A percentile compares a stretch with the other conserved stretches of the same genome.
Evolutionary conservation across 179 eudicot genomes (phyloP).

Genomic region (Heliamphora pulchella): DNA sequence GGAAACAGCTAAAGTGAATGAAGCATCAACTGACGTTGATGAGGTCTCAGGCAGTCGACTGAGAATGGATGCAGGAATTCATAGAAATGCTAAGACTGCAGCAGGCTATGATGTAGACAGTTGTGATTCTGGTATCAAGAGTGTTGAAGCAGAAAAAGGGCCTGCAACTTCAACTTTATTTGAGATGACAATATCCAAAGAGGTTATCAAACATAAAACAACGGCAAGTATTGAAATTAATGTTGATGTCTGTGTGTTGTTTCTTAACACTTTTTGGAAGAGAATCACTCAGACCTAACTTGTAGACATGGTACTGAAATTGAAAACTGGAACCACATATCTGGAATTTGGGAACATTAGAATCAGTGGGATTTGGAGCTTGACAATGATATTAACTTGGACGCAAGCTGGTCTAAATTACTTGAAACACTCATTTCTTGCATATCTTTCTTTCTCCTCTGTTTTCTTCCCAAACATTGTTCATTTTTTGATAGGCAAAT

Average conservation of each 20-base stretch:
- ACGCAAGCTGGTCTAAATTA: background rate
- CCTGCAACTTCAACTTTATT: background rate
- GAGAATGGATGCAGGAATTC: background rate
- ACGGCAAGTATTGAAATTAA: background rate
- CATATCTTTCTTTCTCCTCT: background rate
- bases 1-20: background rate
- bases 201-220: background rate
- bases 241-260: background rate
- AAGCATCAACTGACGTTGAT: background rate
- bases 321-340: background rate
- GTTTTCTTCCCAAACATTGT: background rate
- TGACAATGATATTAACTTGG: background rate
- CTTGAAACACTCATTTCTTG: background rate
- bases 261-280: background rate
- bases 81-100: background rate
- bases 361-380: background rate
- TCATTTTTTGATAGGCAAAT: too few species aligned
- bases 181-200: background rate
- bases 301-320: background rate
- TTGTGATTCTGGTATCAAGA: constrained; percentile 8
- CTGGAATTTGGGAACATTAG: background rate
- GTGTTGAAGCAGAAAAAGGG: constrained; percentile 6
- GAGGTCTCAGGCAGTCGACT: background rate
- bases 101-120: background rate
- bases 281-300: background rate